Conservation (phyloP, 2,329 filamentous ascomycete genomes). For the Huntiella bhutanensis region DNA sequence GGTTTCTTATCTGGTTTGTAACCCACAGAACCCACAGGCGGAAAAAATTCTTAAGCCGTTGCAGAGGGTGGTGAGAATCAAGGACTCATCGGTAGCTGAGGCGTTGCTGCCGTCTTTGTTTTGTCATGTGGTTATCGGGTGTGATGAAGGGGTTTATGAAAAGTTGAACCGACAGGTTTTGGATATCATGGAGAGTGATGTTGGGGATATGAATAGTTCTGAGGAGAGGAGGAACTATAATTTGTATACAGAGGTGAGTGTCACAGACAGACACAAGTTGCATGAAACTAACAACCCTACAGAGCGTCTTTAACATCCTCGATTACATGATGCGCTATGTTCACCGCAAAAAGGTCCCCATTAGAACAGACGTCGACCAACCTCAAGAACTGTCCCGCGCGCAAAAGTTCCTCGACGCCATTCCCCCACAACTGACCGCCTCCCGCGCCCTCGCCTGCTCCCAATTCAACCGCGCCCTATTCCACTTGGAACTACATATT, state of each 20-base stretch:
- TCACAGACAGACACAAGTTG: no score
- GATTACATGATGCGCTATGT: slow-evolving; percentile 88
- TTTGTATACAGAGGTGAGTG: slow-evolving; percentile 63
- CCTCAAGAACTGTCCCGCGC: slow-evolving; percentile 31
- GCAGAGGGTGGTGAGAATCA: slow-evolving; percentile 63
- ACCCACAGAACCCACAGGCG: slow-evolving; percentile 55
- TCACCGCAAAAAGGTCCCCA: slow-evolving; percentile 34
- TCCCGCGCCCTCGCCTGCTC: slow-evolving; percentile 80
- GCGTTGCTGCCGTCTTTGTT: slow-evolving; percentile 80
- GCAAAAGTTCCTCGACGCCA: slow-evolving; percentile 33
- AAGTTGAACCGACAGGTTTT: slow-evolving; percentile 42
- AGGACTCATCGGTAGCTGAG: slow-evolving; percentile 68
- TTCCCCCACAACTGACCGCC: slow-evolving; percentile 59
- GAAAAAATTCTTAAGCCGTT: slow-evolving; percentile 64
- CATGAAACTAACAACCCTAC: slow-evolving; percentile 12
- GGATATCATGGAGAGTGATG: slow-evolving; percentile 48
- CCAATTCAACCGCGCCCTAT: slow-evolving; percentile 78
- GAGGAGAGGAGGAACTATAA: slow-evolving; percentile 57
- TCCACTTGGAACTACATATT: slow-evolving; percentile 87
- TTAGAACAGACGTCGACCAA: slow-evolving; percentile 17
- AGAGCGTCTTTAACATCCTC: slow-evolving; percentile 76
- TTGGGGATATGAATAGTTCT: slow-evolving; percentile 17
- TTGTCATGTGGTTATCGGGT: slow-evolving; percentile 60
- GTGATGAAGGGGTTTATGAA: not conserved
- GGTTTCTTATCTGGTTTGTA: slow-evolving; percentile 64